These are phyloP conservation scores for Debaryomycetaceae sp. DNA, from an alignment of 1,139 yeast genomes.

Conservation along the genomic window DNA sequence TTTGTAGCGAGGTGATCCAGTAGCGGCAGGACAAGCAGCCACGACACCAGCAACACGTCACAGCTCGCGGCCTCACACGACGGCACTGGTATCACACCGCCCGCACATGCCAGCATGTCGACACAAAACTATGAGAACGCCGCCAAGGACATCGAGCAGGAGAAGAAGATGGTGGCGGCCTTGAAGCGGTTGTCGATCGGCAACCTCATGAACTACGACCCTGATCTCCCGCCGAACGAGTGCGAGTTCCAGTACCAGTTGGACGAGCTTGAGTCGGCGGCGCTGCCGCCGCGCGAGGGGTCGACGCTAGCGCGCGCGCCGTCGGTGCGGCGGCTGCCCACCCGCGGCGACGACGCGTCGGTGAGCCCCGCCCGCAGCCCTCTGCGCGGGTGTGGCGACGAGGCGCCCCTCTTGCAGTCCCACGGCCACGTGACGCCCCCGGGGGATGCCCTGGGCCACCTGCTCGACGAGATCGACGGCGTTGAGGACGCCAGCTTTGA, in stretches of 20 bases:
- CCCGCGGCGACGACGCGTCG: no score
- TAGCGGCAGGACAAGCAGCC: no score
- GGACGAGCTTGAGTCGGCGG: conserved; percentile 11
- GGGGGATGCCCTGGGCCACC: no score
- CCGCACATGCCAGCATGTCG: conserved; percentile 4
- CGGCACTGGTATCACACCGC: not conserved
- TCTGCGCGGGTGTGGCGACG: no score
- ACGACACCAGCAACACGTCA: no score
- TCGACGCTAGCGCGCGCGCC: conserved; percentile 4
- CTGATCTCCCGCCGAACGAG: conserved; percentile 50
- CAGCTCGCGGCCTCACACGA: no score
- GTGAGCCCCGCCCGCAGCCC: no score
- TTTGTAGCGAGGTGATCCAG: no score
- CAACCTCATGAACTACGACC: conserved; percentile 49
- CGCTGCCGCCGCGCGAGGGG: conserved; percentile 1
- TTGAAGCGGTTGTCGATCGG: conserved; percentile 54
- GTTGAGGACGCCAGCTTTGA: conserved; percentile 22
- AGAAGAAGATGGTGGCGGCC: conserved; percentile 56
- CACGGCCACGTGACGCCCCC: no score
- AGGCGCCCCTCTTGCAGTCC: no score
- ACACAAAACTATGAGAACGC: conserved; percentile 31
- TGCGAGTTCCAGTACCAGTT: conserved; percentile 26
- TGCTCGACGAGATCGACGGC: conserved; percentile 22
- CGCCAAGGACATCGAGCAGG: conserved; percentile 49
- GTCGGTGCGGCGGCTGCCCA: conserved; percentile 5